phyloP scores from a whole-genome alignment of 306 rosid species.

The Sesbania bispinosa region DNA sequence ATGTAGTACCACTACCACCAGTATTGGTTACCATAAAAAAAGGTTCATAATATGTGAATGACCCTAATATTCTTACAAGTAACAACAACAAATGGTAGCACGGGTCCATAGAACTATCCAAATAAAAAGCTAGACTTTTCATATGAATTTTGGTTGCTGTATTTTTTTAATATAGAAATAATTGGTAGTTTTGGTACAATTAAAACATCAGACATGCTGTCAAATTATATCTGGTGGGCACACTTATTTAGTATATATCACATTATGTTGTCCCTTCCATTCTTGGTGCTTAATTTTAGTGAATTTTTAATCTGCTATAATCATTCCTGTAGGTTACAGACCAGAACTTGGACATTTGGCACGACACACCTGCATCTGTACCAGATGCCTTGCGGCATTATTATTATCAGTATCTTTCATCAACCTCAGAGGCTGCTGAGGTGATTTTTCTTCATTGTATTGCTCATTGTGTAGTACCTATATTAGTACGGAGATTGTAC shows the following conservation, averaged over 20 bases:
- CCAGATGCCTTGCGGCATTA: slow-evolving; percentile 98
- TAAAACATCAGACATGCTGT: background rate
- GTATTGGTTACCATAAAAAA: background rate
- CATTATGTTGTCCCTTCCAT: background rate
- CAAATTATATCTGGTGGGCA: background rate
- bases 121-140: background rate
- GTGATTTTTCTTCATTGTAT: slow-evolving; percentile 43
- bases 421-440: slow-evolving; percentile 96
- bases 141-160: background rate
- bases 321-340: slow-evolving; percentile 65
- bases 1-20: background rate
- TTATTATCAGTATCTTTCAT: slow-evolving; percentile 87
- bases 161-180: background rate
- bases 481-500: background rate
- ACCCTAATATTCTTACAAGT: background rate
- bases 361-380: slow-evolving; percentile 79
- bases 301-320: slow-evolving; percentile 22
- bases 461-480: slow-evolving; percentile 2
- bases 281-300: slow-evolving; percentile 12
- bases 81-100: background rate
- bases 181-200: background rate
- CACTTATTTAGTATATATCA: background rate
- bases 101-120: background rate
- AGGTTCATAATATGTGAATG: background rate
- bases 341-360: slow-evolving; percentile 85